Conservation (phyloP, 306 rosid genomes). For the Medicago arabica region DNA sequence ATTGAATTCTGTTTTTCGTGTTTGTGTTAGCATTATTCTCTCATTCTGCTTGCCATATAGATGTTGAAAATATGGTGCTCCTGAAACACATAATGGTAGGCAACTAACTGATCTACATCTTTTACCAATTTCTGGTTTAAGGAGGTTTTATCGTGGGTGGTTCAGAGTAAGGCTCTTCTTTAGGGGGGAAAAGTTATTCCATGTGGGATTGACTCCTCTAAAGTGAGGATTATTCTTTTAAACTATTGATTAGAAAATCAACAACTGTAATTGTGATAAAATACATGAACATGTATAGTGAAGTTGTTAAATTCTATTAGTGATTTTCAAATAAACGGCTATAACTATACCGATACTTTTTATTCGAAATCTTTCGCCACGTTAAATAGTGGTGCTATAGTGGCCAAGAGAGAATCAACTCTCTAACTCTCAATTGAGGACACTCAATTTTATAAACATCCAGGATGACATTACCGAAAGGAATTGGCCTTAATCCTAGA, state of each 20-base stretch:
- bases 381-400: no score
- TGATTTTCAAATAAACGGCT: no score
- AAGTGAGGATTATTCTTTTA: conserved; percentile 4
- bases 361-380: no score
- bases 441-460: no score
- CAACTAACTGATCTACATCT: neutral
- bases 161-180: neutral
- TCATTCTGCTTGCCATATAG: conserved; percentile 29
- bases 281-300: neutral
- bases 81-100: conserved; percentile 15
- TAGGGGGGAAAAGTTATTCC: neutral
- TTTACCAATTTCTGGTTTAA: conserved; percentile 17
- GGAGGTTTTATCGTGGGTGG: conserved; percentile 24
- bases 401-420: no score
- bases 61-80: conserved; percentile 26
- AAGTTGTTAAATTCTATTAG: neutral
- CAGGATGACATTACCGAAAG: no score
- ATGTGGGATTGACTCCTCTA: conserved; percentile 1
- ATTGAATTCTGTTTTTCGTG: neutral
- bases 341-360: no score
- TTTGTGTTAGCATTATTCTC: conserved; percentile 18
- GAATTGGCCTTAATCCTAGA: no score
- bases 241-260: conserved; percentile 8
- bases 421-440: no score
- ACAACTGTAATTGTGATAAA: neutral